A percentile compares a stretch with the other conserved stretches of the same genome.
phyloP scores from a whole-genome alignment of 2,329 filamentous ascomycete species.

The Colletotrichum costaricense region DNA sequence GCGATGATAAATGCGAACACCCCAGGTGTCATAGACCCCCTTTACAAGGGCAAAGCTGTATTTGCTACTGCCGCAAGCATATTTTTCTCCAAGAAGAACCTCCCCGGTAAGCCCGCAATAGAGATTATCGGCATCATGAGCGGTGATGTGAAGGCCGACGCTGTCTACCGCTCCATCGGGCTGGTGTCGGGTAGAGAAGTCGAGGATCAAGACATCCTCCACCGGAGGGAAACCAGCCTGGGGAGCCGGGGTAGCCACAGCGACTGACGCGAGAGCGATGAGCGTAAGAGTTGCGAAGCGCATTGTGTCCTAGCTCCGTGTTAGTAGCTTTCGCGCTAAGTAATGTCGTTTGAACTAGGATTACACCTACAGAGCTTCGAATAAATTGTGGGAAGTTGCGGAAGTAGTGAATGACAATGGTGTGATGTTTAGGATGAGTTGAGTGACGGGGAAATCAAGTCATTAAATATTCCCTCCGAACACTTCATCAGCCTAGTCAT shows the following conservation, averaged over 20 bases:
- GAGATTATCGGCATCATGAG: background rate
- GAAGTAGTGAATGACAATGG: no score
- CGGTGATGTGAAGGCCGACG: conserved; percentile 8
- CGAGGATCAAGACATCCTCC: conserved; percentile 5
- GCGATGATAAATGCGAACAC: background rate
- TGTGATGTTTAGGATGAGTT: no score
- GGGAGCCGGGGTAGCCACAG: background rate
- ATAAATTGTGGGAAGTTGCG: background rate
- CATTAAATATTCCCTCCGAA: no score
- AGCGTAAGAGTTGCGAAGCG: background rate
- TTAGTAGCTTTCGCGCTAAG: background rate
- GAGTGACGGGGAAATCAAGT: no score
- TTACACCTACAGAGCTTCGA: background rate
- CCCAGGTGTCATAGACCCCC: background rate
- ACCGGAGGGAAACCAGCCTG: background rate
- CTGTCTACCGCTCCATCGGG: background rate
- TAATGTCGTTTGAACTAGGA: background rate
- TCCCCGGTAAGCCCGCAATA: background rate
- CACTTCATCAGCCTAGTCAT: no score
- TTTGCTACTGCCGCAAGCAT: conserved; percentile 22
- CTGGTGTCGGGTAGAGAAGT: conserved; percentile 12
- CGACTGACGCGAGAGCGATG: background rate
- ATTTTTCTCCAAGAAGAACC: conserved; percentile 4
- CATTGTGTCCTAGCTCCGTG: background rate
- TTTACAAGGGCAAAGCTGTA: conserved; percentile 21